These are phyloP conservation scores for Rhexocercosporidium sp. DNA, from an alignment of 2,329 filamentous ascomycete genomes.

Conservation along the genomic window DNA sequence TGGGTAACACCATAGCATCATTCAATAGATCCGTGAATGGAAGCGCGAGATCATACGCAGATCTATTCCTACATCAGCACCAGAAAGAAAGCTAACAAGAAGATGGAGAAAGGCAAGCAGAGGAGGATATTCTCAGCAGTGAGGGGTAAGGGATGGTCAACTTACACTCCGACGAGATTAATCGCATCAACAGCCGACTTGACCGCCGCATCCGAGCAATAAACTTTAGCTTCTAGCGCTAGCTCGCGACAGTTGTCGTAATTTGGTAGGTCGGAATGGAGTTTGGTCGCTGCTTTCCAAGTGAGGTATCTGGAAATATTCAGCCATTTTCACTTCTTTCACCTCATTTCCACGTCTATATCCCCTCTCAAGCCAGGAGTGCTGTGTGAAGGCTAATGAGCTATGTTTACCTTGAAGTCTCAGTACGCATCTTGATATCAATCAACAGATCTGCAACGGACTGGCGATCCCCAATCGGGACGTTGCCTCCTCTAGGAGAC, in stretches of 20 bases:
- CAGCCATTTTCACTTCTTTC: not conserved
- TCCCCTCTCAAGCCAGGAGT: not conserved
- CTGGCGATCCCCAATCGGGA: constrained; percentile 53
- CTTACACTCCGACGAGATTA: constrained; percentile 54
- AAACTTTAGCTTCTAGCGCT: constrained; percentile 55
- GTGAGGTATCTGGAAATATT: constrained; percentile 46
- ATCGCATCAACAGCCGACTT: constrained; percentile 54
- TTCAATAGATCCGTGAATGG: constrained; percentile 51
- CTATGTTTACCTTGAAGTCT: constrained; percentile 42
- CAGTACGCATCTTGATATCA: constrained; percentile 55
- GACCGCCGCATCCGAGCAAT: constrained; percentile 53
- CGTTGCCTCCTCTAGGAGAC: constrained; percentile 49
- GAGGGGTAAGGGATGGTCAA: not conserved
- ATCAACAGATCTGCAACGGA: constrained; percentile 56
- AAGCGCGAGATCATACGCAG: constrained; percentile 7
- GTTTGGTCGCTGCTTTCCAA: constrained; percentile 53
- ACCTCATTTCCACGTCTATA: no score
- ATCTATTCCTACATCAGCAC: constrained; percentile 5
- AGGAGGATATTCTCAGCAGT: not conserved
- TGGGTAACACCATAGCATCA: constrained; percentile 51
- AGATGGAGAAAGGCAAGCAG: no score
- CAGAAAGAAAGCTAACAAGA: not conserved
- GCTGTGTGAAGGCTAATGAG: no score
- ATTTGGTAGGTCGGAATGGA: constrained; percentile 42
- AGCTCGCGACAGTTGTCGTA: constrained; percentile 46